Evolutionary conservation across 108 stramenopile genomes (phyloP).

Genomic region (Cyclotella baltica): DNA sequence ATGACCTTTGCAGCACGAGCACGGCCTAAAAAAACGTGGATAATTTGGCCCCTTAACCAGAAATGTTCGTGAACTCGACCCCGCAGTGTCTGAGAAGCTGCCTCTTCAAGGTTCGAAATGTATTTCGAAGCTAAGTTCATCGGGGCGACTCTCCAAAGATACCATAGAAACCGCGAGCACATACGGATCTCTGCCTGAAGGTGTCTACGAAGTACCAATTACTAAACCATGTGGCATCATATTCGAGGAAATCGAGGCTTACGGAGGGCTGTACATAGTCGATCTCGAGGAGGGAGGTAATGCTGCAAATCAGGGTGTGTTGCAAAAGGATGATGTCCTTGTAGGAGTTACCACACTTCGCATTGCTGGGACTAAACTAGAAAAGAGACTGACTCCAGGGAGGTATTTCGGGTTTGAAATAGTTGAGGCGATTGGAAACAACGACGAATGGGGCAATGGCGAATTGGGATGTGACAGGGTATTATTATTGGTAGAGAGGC

Average conservation of each 20-base stretch:
- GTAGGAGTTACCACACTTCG: slow-evolving; percentile 83
- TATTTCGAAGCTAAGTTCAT: too few species aligned
- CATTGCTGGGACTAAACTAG: slow-evolving; percentile 75
- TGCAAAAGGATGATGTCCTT: slow-evolving; percentile 73
- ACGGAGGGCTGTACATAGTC: slow-evolving; percentile 71
- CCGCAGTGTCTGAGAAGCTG: too few species aligned
- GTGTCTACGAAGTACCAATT: too few species aligned
- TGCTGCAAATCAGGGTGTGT: slow-evolving; percentile 67
- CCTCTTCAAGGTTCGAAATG: too few species aligned
- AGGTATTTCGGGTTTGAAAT: slow-evolving; percentile 82
- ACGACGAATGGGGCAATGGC: too few species aligned
- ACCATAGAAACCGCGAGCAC: too few species aligned
- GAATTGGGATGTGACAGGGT: slow-evolving; percentile 87
- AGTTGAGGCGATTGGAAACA: slow-evolving; percentile 78
- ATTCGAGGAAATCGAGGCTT: slow-evolving; percentile 85
- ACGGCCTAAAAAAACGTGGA: too few species aligned
- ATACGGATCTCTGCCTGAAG: too few species aligned
- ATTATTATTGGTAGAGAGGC: slow-evolving; percentile 78
- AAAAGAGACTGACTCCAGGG: slow-evolving; percentile 72
- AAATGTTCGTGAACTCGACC: too few species aligned
- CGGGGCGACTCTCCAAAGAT: too few species aligned
- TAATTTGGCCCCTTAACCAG: too few species aligned
- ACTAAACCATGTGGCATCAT: slow-evolving; percentile 82
- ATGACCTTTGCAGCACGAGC: too few species aligned
- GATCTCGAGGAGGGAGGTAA: slow-evolving; percentile 87